These are phyloP conservation scores for Phytophthora sp. DNA, from an alignment of 352 stramenopile genomes.

Conservation along the genomic window DNA sequence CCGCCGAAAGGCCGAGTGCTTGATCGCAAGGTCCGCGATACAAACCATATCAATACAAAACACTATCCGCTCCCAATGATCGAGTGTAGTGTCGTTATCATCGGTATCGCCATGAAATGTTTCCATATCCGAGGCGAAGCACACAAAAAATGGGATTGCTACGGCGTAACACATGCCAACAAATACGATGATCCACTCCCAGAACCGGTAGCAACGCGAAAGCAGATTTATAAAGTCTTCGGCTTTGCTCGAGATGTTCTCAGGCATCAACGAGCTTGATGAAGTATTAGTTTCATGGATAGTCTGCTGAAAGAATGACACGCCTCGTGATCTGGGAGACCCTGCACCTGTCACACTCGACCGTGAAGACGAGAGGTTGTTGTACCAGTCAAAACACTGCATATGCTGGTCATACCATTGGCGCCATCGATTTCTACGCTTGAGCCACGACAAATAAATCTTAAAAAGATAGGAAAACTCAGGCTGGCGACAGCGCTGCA, in stretches of 20 bases:
- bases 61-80: slow-evolving; percentile 45
- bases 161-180: slow-evolving; percentile 66
- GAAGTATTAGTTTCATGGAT: not conserved
- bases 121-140: slow-evolving; percentile 49
- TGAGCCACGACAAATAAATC: slow-evolving; percentile 54
- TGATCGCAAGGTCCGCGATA: slow-evolving; percentile 58
- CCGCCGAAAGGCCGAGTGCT: slow-evolving; percentile 57
- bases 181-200: slow-evolving; percentile 56
- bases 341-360: not conserved
- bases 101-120: slow-evolving; percentile 16
- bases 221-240: slow-evolving; percentile 66
- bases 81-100: slow-evolving; percentile 2
- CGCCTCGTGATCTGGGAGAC: not conserved
- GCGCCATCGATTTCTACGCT: slow-evolving; percentile 14
- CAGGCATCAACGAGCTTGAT: slow-evolving; percentile 7
- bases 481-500: slow-evolving; percentile 55
- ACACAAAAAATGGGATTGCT: slow-evolving; percentile 63
- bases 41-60: slow-evolving; percentile 55
- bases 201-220: slow-evolving; percentile 54
- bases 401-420: slow-evolving; percentile 5
- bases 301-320: slow-evolving; percentile 14
- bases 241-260: slow-evolving; percentile 25
- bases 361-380: slow-evolving; percentile 3
- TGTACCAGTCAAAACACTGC: slow-evolving; percentile 8
- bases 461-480: slow-evolving; percentile 65